A percentile compares a stretch with the other conserved stretches of the same genome.
Evolutionary conservation across 2,329 filamentous ascomycete species (phyloP).

Genomic region (Botrytis tulipae): DNA sequence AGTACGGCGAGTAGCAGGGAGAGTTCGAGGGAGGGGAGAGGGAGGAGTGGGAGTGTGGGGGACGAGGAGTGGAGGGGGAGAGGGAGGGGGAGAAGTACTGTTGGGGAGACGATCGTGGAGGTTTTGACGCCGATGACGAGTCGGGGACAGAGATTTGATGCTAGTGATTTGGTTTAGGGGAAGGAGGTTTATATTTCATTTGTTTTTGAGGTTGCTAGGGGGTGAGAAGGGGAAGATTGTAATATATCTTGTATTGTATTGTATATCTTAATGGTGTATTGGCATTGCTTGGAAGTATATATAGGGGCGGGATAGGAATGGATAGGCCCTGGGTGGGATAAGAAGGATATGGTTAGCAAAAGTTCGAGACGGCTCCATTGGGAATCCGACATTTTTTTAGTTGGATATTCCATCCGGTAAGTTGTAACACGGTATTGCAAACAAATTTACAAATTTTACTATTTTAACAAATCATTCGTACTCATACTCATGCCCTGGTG

Average conservation of each 20-base stretch:
- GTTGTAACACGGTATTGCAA: neutral
- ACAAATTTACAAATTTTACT: neutral
- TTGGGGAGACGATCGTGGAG: neutral
- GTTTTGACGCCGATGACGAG: neutral
- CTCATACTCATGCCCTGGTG: neutral
- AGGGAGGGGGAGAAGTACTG: neutral
- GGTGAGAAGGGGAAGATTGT: neutral
- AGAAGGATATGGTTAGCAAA: neutral
- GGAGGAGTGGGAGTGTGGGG: neutral
- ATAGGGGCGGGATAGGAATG: neutral
- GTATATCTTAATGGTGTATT: slow-evolving; percentile 2
- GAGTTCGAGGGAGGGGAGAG: neutral
- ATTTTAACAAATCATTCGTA: neutral
- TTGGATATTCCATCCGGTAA: neutral
- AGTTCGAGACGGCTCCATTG: neutral
- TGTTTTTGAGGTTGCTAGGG: neutral
- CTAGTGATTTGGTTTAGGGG: slow-evolving; percentile 2
- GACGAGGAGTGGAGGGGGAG: neutral
- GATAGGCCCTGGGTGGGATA: neutral
- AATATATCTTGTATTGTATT: neutral
- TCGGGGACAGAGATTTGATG: neutral
- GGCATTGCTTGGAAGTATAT: neutral
- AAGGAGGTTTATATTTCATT: too few species aligned
- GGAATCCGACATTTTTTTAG: neutral
- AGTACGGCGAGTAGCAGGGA: neutral